These are phyloP conservation scores for Melaleuca quinquenervia DNA, from an alignment of 345 rosid species.

Conservation along the genomic window DNA sequence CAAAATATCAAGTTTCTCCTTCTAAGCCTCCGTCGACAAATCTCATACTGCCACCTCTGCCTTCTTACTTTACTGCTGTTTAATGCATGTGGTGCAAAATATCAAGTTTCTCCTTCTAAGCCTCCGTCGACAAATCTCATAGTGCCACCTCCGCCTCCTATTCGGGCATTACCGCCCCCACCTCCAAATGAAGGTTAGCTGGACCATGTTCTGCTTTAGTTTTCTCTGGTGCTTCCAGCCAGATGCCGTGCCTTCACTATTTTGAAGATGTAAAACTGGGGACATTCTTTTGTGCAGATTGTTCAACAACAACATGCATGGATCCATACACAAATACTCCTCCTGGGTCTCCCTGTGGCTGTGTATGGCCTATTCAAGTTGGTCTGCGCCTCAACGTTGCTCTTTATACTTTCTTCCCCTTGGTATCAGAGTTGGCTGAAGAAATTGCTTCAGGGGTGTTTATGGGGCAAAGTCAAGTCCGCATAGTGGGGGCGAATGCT, in stretches of 20 bases:
- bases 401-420: constrained; percentile 87
- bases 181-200: constrained; percentile 82
- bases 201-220: background rate
- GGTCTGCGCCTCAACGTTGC: constrained; percentile 70
- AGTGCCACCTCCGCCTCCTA: constrained; percentile 44
- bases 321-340: constrained; percentile 88
- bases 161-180: constrained; percentile 76
- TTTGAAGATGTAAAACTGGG: background rate
- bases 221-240: background rate
- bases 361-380: constrained; percentile 93
- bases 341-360: constrained; percentile 91
- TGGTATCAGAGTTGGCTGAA: constrained; percentile 77
- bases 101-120: constrained; percentile 30
- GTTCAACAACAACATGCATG: constrained; percentile 53
- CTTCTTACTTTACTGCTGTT: too few relatives aligned
- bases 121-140: constrained; percentile 45
- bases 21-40: constrained; percentile 30
- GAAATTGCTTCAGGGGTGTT: constrained; percentile 81
- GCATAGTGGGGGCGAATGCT: constrained; percentile 87
- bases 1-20: constrained; percentile 26
- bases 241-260: background rate
- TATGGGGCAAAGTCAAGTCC: constrained; percentile 95
- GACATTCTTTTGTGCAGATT: constrained; percentile 45
- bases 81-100: constrained; percentile 1
- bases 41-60: constrained; percentile 43